Evolutionary conservation across 352 stramenopile genomes (phyloP).

Genomic region (Globisporangium radiosum): DNA sequence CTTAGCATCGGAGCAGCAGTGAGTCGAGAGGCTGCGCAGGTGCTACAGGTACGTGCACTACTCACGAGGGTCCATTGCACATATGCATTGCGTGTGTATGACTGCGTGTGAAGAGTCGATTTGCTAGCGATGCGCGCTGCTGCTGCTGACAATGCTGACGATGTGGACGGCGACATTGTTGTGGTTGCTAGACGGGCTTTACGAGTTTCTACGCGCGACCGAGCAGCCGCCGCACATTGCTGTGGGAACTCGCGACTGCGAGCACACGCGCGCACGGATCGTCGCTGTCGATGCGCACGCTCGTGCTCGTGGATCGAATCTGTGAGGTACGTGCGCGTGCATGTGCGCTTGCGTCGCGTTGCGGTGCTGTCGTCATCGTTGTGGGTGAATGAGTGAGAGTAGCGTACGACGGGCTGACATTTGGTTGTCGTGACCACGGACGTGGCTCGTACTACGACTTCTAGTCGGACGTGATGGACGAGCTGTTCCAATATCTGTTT

Average conservation of each 20-base stretch:
- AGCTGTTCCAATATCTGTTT: slow-evolving; percentile 15
- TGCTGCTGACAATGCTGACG: background rate
- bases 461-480: slow-evolving; percentile 21
- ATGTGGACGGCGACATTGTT: background rate
- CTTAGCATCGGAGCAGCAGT: slow-evolving; percentile 7
- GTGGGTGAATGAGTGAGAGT: background rate
- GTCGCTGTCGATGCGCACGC: slow-evolving; percentile 10
- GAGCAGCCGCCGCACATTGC: slow-evolving; percentile 8
- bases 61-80: too few relatives aligned
- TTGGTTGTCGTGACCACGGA: background rate
- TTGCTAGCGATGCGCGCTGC: too few relatives aligned
- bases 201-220: slow-evolving; percentile 32
- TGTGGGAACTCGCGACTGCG: slow-evolving; percentile 17
- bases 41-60: slow-evolving; percentile 29
- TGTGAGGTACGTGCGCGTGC: slow-evolving; percentile 16
- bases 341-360: background rate
- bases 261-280: background rate
- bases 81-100: too few relatives aligned
- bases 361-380: too few relatives aligned
- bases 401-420: background rate
- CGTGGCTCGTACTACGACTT: background rate
- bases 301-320: slow-evolving; percentile 19
- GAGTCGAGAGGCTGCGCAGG: slow-evolving; percentile 28
- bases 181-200: slow-evolving; percentile 36
- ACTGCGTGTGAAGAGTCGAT: too few relatives aligned